A percentile compares a stretch with the other conserved stretches of the same genome.
phyloP scores from a whole-genome alignment of 345 rosid species.

The Brassica incana region DNA sequence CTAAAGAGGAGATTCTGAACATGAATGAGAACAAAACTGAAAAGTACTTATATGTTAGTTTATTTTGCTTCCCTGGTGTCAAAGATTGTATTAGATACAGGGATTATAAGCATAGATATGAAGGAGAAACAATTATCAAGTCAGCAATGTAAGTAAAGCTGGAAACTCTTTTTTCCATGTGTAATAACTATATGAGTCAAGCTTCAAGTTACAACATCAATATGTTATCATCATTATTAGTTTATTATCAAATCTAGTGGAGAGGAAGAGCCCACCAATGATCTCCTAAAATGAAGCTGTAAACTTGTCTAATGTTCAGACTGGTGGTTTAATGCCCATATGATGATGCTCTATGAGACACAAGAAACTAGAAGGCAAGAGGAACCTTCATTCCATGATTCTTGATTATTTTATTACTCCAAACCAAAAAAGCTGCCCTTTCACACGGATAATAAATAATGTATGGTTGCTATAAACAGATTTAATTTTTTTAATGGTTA shows the following conservation, averaged over 20 bases:
- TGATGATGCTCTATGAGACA: slow-evolving; percentile 25
- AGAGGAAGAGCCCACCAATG: slow-evolving; percentile 37
- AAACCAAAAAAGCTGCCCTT: slow-evolving; percentile 32
- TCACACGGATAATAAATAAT: slow-evolving; percentile 39
- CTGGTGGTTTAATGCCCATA: slow-evolving; percentile 39
- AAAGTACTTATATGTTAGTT: slow-evolving; percentile 21
- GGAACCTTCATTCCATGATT: slow-evolving; percentile 35
- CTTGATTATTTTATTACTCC: background rate
- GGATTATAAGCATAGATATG: slow-evolving; percentile 55
- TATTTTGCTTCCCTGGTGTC: slow-evolving; percentile 35
- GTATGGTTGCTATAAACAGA: slow-evolving; percentile 12
- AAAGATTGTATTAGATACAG: slow-evolving; percentile 42
- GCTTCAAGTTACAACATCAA: slow-evolving; percentile 23
- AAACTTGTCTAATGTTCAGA: slow-evolving; percentile 50
- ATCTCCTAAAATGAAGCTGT: slow-evolving; percentile 58
- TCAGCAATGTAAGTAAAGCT: slow-evolving; percentile 32
- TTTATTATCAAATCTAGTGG: slow-evolving; percentile 25
- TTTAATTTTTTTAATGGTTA: slow-evolving; percentile 19
- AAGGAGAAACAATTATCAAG: slow-evolving; percentile 19
- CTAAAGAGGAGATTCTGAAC: slow-evolving; percentile 42
- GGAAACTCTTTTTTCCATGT: slow-evolving; percentile 8
- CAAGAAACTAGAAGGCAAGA: slow-evolving; percentile 22
- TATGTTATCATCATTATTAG: slow-evolving; percentile 5
- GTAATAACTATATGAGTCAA: slow-evolving; percentile 26
- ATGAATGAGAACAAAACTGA: slow-evolving; percentile 40